Conservation (phyloP, 2,329 filamentous ascomycete genomes). For the Colletotrichum sojae region DNA sequence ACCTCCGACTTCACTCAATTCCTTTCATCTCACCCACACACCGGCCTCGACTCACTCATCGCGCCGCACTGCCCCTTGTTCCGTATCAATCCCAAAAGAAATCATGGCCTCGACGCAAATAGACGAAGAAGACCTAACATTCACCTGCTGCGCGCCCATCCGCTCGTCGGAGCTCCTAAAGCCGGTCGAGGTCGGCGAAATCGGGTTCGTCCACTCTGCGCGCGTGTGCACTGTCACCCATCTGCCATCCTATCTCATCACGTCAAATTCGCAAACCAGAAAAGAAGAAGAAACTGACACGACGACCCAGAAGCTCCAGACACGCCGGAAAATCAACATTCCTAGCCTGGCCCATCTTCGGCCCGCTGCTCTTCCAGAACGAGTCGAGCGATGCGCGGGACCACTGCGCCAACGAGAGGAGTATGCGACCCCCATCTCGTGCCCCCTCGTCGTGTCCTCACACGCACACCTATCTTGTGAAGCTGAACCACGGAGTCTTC, state of each 20-base stretch:
- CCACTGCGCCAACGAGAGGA: conserved; percentile 85
- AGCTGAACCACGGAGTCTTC: too few relatives aligned
- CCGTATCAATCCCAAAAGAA: conserved; percentile 10
- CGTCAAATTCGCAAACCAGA: conserved; percentile 5
- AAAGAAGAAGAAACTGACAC: background rate
- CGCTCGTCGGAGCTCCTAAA: conserved; percentile 50
- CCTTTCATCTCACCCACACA: too few relatives aligned
- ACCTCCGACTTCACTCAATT: too few relatives aligned
- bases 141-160: conserved; percentile 58
- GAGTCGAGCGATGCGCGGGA: conserved; percentile 81
- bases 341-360: conserved; percentile 73
- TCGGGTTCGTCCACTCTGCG: conserved; percentile 49
- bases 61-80: too few relatives aligned
- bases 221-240: background rate
- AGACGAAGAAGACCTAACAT: conserved; percentile 55
- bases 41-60: too few relatives aligned
- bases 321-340: conserved; percentile 61
- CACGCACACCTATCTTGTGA: too few relatives aligned
- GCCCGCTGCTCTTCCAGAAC: conserved; percentile 81
- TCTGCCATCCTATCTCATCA: background rate
- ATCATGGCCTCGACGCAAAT: conserved; percentile 22
- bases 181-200: conserved; percentile 62
- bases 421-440: too few relatives aligned
- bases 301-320: conserved; percentile 36
- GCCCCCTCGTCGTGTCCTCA: too few relatives aligned